Conservation (phyloP, 106 monocot genomes). For the Allium sativum region DNA sequence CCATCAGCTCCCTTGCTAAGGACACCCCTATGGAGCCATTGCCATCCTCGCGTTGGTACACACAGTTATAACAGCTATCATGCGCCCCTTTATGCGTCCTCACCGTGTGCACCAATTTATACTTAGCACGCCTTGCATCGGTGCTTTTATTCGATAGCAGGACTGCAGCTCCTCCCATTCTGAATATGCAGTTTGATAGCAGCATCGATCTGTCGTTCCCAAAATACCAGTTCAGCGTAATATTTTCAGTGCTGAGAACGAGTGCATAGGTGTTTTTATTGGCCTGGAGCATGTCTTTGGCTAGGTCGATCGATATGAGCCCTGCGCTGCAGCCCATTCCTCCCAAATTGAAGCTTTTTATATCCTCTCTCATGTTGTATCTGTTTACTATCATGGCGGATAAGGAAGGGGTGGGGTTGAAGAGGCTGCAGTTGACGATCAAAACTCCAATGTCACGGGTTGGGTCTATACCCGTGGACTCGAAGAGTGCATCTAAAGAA, state of each 20-base stretch:
- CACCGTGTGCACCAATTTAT: slow-evolving; percentile 53
- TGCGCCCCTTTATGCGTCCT: slow-evolving; percentile 47
- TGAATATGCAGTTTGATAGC: slow-evolving; percentile 78
- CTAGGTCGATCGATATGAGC: slow-evolving; percentile 72
- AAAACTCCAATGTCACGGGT: slow-evolving; percentile 37
- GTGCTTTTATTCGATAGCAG: slow-evolving; percentile 54
- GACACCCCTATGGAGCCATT: slow-evolving; percentile 16
- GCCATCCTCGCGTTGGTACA: slow-evolving; percentile 34
- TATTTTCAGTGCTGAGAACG: slow-evolving; percentile 80
- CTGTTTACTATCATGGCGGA: slow-evolving; percentile 68
- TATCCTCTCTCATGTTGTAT: slow-evolving; percentile 57
- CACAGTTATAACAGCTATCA: slow-evolving; percentile 37
- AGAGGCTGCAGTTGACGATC: slow-evolving; percentile 75
- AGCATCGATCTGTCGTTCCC: slow-evolving; percentile 92
- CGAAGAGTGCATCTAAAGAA: slow-evolving; percentile 39
- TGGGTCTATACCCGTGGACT: slow-evolving; percentile 46
- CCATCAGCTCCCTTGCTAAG: slow-evolving; percentile 26
- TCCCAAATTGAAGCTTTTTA: slow-evolving; percentile 78
- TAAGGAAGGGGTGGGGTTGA: slow-evolving; percentile 73
- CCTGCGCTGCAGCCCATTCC: slow-evolving; percentile 97
- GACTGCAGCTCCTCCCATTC: slow-evolving; percentile 71
- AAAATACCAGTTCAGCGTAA: slow-evolving; percentile 87
- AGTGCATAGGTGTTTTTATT: slow-evolving; percentile 52
- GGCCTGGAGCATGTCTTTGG: slow-evolving; percentile 53
- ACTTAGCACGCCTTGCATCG: slow-evolving; percentile 49